Conservation (phyloP, 192 early-diverging fungal genomes). For the Kappamyces sp. region DNA sequence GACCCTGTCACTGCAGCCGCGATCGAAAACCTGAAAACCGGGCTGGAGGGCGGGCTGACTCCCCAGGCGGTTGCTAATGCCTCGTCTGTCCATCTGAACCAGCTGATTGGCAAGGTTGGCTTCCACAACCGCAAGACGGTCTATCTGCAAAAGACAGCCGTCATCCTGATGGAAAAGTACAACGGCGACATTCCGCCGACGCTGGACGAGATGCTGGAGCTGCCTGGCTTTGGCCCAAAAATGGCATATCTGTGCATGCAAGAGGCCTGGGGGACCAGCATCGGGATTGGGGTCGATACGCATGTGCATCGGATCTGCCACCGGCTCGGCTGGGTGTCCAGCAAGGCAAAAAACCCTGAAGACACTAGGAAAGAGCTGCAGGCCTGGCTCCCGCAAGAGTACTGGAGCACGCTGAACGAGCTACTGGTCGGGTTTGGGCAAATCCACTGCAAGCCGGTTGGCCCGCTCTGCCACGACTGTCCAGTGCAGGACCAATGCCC, state of each 20-base stretch:
- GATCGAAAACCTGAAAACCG: constrained; percentile 57
- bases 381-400: constrained; percentile 72
- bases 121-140: constrained; percentile 83
- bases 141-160: constrained; percentile 74
- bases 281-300: constrained; percentile 92
- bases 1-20: constrained; percentile 80
- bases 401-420: constrained; percentile 85
- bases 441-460: constrained; percentile 63
- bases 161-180: constrained; percentile 64
- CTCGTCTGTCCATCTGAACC: constrained; percentile 58
- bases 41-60: constrained; percentile 64
- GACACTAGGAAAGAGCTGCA: constrained; percentile 67
- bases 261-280: constrained; percentile 71
- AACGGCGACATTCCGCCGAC: constrained; percentile 77
- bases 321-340: constrained; percentile 79
- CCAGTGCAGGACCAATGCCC: constrained; percentile 68
- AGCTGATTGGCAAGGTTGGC: constrained; percentile 73
- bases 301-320: constrained; percentile 91
- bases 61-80: constrained; percentile 57
- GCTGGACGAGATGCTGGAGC: constrained; percentile 63
- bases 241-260: constrained; percentile 87
- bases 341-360: constrained; percentile 70
- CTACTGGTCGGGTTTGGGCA: constrained; percentile 92
- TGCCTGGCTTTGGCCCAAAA: constrained; percentile 93
- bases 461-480: constrained; percentile 71